Conservation (phyloP, 805 yeast genomes). For the Tetrapisispora iriomotensis region DNA sequence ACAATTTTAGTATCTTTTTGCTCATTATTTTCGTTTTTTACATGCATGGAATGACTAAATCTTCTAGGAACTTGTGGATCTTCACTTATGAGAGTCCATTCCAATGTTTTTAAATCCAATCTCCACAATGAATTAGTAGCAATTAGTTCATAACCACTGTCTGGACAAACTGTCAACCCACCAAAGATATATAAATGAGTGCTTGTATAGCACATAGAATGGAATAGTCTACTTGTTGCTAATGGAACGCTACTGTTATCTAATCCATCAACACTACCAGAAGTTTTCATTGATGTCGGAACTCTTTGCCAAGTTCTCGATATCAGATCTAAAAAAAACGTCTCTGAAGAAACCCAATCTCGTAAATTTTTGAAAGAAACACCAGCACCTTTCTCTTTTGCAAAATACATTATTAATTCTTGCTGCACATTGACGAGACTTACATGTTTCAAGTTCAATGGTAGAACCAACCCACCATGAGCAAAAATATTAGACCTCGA, state of each 20-base stretch:
- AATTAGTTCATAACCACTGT: constrained; percentile 29
- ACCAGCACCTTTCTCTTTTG: constrained; percentile 16
- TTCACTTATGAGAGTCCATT: constrained; percentile 47
- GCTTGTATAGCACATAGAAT: constrained; percentile 43
- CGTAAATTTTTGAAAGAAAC: constrained; percentile 17
- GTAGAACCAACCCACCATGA: constrained; percentile 59
- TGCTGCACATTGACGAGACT: constrained; percentile 33
- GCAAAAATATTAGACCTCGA: constrained; percentile 52
- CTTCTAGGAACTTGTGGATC: constrained; percentile 33
- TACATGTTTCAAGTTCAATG: constrained; percentile 38
- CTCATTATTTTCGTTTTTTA: constrained; percentile 21
- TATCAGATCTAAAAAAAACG: constrained; percentile 50
- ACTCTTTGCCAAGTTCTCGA: constrained; percentile 49
- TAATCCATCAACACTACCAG: background rate
- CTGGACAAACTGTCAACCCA: constrained; percentile 41
- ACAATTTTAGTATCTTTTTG: constrained; percentile 25
- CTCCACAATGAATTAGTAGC: constrained; percentile 64
- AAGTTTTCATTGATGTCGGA: constrained; percentile 10
- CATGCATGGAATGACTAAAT: constrained; percentile 44
- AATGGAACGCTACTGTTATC: background rate
- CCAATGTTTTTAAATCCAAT: constrained; percentile 41
- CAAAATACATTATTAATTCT: constrained; percentile 31
- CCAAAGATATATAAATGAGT: constrained; percentile 53
- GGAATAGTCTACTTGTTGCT: constrained; percentile 40
- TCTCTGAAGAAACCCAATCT: constrained; percentile 50